phyloP scores from a whole-genome alignment of 345 rosid genomes.

The Bruguiera parviflora region DNA sequence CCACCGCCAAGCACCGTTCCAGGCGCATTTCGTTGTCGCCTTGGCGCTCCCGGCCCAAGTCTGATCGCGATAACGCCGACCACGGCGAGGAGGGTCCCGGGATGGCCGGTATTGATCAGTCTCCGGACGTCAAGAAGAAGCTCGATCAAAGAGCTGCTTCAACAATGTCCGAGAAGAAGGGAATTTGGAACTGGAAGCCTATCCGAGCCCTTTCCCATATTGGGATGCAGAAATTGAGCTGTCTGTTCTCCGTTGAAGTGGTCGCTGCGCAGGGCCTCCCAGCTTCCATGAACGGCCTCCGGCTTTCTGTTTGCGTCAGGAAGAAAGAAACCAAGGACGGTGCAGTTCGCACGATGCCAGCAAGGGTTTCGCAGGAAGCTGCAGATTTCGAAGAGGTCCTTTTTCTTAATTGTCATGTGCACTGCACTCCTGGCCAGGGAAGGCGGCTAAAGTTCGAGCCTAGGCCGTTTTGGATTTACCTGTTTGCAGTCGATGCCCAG shows the following conservation, averaged over 20 bases:
- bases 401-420: constrained; percentile 74
- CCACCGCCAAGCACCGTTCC: constrained; percentile 32
- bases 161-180: constrained; percentile 45
- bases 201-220: constrained; percentile 72
- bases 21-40: constrained; percentile 90
- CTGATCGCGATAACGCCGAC: constrained; percentile 36
- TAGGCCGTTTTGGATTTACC: constrained; percentile 68
- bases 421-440: constrained; percentile 51
- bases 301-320: constrained; percentile 79
- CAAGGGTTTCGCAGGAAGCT: constrained; percentile 76
- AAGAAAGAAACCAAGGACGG: constrained; percentile 85
- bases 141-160: constrained; percentile 33
- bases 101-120: neutral
- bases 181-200: constrained; percentile 95
- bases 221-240: constrained; percentile 84
- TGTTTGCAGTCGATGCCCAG: constrained; percentile 70
- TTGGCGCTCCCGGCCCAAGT: constrained; percentile 75
- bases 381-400: constrained; percentile 94
- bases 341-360: constrained; percentile 89
- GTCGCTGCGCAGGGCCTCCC: constrained; percentile 80
- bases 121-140: constrained; percentile 16
- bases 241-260: constrained; percentile 84
- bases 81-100: constrained; percentile 17
- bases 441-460: constrained; percentile 70
- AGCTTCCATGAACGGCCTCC: constrained; percentile 86